These are phyloP conservation scores for Didymella keratinophila DNA, from an alignment of 2,329 filamentous ascomycete genomes.

Conservation along the genomic window DNA sequence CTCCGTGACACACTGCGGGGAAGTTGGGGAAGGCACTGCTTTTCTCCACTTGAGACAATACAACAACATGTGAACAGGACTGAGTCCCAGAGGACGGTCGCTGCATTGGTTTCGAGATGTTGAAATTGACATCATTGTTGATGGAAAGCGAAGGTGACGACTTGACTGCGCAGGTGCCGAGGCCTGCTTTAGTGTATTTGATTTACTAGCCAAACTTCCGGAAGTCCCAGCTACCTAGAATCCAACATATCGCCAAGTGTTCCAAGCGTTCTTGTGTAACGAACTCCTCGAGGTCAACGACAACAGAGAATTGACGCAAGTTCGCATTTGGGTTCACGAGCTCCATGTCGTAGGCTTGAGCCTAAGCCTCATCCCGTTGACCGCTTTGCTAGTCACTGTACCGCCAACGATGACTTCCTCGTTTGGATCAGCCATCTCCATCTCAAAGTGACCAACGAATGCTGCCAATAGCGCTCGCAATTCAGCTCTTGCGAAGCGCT, in stretches of 20 bases:
- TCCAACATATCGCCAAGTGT: slow-evolving; percentile 1
- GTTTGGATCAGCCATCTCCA: slow-evolving; percentile 43
- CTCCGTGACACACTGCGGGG: slow-evolving; percentile 2
- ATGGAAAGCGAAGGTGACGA: not conserved
- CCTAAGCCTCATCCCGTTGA: slow-evolving; percentile 49
- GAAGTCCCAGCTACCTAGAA: not conserved
- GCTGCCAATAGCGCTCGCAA: slow-evolving; percentile 47
- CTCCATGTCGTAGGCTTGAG: slow-evolving; percentile 37
- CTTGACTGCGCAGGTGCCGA: slow-evolving; percentile 10
- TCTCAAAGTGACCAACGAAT: slow-evolving; percentile 46
- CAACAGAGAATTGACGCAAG: not conserved
- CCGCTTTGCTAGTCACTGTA: slow-evolving; percentile 50
- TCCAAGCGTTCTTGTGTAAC: not conserved
- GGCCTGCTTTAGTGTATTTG: slow-evolving; percentile 6
- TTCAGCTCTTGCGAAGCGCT: slow-evolving; percentile 50
- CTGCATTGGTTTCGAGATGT: not conserved
- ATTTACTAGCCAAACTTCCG: not conserved
- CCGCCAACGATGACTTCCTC: slow-evolving; percentile 44
- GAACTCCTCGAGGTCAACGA: not conserved
- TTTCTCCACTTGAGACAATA: not conserved
- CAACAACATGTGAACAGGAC: not conserved
- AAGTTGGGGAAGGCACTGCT: not conserved
- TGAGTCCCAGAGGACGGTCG: not conserved
- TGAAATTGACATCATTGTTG: slow-evolving; percentile 1
- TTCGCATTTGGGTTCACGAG: not conserved